Base-by-base conservation (phyloP, 257 asterid genomes). In the Salvia splendens region DNA sequence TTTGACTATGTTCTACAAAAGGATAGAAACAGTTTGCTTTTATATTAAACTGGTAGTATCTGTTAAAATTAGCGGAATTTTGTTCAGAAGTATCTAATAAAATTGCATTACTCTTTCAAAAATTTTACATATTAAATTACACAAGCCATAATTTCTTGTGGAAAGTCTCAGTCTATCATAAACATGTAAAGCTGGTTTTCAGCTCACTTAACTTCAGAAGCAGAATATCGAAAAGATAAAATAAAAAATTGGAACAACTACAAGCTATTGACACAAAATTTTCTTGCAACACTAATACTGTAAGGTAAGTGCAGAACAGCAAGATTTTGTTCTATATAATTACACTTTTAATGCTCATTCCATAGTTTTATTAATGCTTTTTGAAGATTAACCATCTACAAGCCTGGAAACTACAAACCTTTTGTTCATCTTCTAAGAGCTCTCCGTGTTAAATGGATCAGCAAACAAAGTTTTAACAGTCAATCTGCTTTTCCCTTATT, bases 311-410 rank as follows among this genome's bases (percentile, higher is more conserved):
- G 5, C 15, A 45, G 15, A 45, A 12, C 15, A 45, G 4, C 15
- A 45, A 10, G 15, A 11, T 45, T 45, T 45, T 45, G 14, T 45
- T 45, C 49, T 5, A 33, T 40, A 40, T 40, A 11, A 1, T 40
- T 40, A 40, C 0, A 12, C 45, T 40, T 40, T 40, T 7, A 40
- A 40, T 40, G 45, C 45, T 8, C 12, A 40, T 40, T 40, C 45
- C 45, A 8, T 40, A 40, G 45, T 40, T 5, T 38, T 40, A 40
- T 40, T 40, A 40, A 40, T 40, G 45, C 11, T 8, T 65, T 66
- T 66, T 35, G 49, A 51, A 51, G 51, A 38, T 69, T 54, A 49
- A 48, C 20, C 61, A 38, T 66, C 65, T 48, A 43, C 35, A 17
- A 51, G 5, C 57, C 33, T 28, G 35, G 28, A 4, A 17, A 17